Evolutionary conservation across 345 rosid species (phyloP).

Genomic region (Gossypium rotundifolium): DNA sequence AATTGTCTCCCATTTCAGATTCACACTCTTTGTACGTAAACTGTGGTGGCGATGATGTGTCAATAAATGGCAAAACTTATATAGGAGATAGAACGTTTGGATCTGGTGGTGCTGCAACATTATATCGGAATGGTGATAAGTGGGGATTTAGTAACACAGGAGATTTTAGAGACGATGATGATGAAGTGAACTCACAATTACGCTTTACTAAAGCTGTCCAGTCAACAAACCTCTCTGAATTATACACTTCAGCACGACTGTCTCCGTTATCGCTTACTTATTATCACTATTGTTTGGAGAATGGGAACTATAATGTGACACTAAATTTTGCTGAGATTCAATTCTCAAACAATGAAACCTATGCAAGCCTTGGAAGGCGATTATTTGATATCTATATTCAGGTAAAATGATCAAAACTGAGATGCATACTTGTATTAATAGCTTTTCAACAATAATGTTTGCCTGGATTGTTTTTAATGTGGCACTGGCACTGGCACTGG

Average conservation of each 20-base stretch:
- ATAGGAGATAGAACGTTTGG: slow-evolving; percentile 21
- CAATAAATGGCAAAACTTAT: slow-evolving; percentile 19
- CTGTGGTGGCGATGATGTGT: slow-evolving; percentile 35
- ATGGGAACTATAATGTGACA: slow-evolving; percentile 31
- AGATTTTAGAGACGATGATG: slow-evolving; percentile 32
- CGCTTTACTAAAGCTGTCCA: slow-evolving; percentile 7
- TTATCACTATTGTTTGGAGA: slow-evolving; percentile 30
- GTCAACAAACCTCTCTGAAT: slow-evolving; percentile 18
- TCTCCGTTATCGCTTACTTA: slow-evolving; percentile 42
- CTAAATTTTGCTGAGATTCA: slow-evolving; percentile 39
- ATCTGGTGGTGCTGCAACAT: slow-evolving; percentile 24
- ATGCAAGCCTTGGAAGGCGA: slow-evolving; percentile 33
- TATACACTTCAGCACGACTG: slow-evolving; percentile 27
- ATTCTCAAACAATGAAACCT: slow-evolving; percentile 23
- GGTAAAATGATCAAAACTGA: slow-evolving; percentile 17
- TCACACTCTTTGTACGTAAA: slow-evolving; percentile 29
- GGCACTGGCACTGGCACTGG: neutral
- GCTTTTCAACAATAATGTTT: neutral
- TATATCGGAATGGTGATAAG: slow-evolving; percentile 7
- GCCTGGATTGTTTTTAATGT: slow-evolving; percentile 5
- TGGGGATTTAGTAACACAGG: slow-evolving; percentile 50
- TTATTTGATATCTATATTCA: slow-evolving; percentile 37
- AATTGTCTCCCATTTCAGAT: slow-evolving; percentile 19
- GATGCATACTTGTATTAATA: neutral
- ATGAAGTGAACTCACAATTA: slow-evolving; percentile 3